Evolutionary conservation across 1,139 yeast species (phyloP), one percentile per base, ranked within the genome.

Genomic region (Yamadazyma taylorii): DNA sequence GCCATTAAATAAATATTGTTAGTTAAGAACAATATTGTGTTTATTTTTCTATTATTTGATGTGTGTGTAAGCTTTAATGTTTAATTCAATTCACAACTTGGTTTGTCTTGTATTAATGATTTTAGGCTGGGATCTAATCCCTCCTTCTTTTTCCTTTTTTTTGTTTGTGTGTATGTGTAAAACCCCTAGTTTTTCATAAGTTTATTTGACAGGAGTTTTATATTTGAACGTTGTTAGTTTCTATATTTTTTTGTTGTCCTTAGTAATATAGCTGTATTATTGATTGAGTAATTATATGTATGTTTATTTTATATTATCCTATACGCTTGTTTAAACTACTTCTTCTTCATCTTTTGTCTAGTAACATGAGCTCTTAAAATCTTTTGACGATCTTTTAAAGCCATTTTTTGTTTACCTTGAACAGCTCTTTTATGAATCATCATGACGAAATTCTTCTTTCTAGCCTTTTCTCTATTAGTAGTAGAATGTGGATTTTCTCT

Each of bases 391-490:
- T 92, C 97, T 52, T 96, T 76, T 55, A 92, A 71, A 39, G 96
- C 86, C 73, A 85, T 73, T 66, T 84, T 86, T 46, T 85, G 92
- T 63, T 92, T 92, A 45, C 98, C 97, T 64, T 86, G 95, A 31
- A 92, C 97, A 36, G 87, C 81, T 53, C 80, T 79, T 70, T 92
- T 92, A 66, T 92, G 99, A 52, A 92, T 85, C 90, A 86, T 86
- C 99, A 92, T 92, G 59, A 94, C 92, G 60, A 89, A 92, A 67
- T 92, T 94, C 96, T 92, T 92, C 89, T 88, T 88, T 61, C 97
- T 78, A 15, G 90, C 95, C 79, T 92, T 92, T 63, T 94, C 97
- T 64, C 80, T 81, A 64, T 92, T 92, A 12, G 99, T 94, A 14
- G 97, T 90, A 30, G 96, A 86, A 56, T 84, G 96, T 24, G 82